These are phyloP conservation scores for Neopestalotiopsis sp. DNA, from an alignment of 2,329 filamentous ascomycete genomes.

Conservation along the genomic window DNA sequence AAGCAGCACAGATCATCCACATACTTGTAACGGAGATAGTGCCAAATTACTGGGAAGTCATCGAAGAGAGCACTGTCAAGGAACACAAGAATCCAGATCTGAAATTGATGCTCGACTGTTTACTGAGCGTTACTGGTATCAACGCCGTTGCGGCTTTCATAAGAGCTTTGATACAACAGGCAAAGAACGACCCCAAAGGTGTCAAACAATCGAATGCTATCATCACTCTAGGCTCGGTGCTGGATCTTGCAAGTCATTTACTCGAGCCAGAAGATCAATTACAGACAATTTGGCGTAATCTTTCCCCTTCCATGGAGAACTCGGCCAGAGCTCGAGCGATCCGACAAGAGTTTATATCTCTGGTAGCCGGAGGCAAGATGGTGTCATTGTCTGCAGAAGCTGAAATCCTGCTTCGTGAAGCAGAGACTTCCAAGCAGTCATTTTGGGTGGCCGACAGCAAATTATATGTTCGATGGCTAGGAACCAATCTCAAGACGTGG, in stretches of 20 bases:
- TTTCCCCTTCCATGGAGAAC: constrained; percentile 21
- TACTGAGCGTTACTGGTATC: constrained; percentile 77
- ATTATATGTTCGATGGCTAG: constrained; percentile 75
- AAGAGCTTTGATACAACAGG: constrained; percentile 62
- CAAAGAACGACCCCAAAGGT: constrained; percentile 43
- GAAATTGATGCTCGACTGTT: constrained; percentile 62
- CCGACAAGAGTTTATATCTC: constrained; percentile 48
- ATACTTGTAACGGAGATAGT: constrained; percentile 75
- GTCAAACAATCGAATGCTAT: constrained; percentile 45
- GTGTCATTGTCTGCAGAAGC: constrained; percentile 61
- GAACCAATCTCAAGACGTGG: constrained; percentile 62
- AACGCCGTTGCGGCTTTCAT: constrained; percentile 78
- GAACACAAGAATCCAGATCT: constrained; percentile 41
- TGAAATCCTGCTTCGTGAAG: constrained; percentile 50
- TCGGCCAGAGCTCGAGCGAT: constrained; percentile 38
- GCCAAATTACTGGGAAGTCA: constrained; percentile 79
- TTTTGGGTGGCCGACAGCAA: constrained; percentile 70
- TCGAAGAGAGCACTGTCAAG: constrained; percentile 51
- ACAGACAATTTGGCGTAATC: constrained; percentile 28
- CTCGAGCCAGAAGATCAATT: constrained; percentile 39
- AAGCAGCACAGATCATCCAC: constrained; percentile 76
- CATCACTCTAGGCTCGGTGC: constrained; percentile 48
- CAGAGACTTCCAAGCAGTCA: constrained; percentile 32
- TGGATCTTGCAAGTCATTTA: constrained; percentile 50
- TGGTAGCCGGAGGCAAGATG: constrained; percentile 55